phyloP scores from a whole-genome alignment of 495 filamentous ascomycete genomes.

The Daldinia concentrica region DNA sequence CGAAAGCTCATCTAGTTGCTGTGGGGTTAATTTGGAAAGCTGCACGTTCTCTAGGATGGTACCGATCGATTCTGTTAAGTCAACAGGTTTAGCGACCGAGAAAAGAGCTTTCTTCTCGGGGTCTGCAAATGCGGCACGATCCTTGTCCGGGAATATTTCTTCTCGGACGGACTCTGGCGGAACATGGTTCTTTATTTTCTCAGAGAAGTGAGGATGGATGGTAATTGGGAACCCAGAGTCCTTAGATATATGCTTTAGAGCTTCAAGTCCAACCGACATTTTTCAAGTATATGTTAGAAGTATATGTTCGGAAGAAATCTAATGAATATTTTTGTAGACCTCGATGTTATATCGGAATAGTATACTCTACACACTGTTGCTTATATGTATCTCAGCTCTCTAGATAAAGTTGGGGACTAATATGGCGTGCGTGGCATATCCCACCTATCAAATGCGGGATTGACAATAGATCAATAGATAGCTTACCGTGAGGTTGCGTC shows the following conservation, averaged over 20 bases:
- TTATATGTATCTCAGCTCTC: slow-evolving; percentile 13
- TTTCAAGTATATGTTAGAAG: no score
- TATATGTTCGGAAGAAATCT: no score
- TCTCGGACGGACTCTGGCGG: slow-evolving; percentile 58
- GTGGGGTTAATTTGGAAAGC: slow-evolving; percentile 52
- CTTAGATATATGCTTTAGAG: slow-evolving; percentile 49
- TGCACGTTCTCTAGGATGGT: slow-evolving; percentile 59
- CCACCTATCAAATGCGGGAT: slow-evolving; percentile 19
- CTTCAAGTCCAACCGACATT: slow-evolving; percentile 47
- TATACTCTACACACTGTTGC: background rate
- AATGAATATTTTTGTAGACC: no score
- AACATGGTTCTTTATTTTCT: slow-evolving; percentile 58
- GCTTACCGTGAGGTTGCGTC: slow-evolving; percentile 21
- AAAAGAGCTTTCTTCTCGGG: slow-evolving; percentile 61
- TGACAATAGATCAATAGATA: slow-evolving; percentile 21
- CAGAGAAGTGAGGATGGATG: slow-evolving; percentile 72
- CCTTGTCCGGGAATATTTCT: slow-evolving; percentile 54
- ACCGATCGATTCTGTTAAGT: slow-evolving; percentile 64
- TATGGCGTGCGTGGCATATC: slow-evolving; percentile 34
- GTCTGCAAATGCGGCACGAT: slow-evolving; percentile 62
- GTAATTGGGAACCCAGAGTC: slow-evolving; percentile 53
- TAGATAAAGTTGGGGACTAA: slow-evolving; percentile 33
- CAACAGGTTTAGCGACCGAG: slow-evolving; percentile 53
- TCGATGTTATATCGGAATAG: no score
- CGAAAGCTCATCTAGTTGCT: slow-evolving; percentile 58